phyloP scores from a whole-genome alignment of 2,329 filamentous ascomycete genomes.

The Nemania abortiva region DNA sequence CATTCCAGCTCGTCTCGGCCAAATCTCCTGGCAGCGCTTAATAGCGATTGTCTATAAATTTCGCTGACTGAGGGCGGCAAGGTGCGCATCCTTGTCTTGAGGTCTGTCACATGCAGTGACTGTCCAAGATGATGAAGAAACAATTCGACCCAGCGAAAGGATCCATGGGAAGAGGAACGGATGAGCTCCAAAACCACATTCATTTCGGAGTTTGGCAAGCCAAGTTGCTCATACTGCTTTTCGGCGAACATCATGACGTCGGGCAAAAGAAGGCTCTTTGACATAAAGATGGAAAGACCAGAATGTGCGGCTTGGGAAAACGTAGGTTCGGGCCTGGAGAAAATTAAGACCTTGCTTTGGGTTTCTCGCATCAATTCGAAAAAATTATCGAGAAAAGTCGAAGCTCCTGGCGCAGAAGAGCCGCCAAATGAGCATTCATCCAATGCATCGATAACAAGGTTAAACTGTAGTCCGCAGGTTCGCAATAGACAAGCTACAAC shows the following conservation, averaged over 20 bases:
- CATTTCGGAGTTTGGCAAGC: not conserved
- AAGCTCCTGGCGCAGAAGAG: not conserved
- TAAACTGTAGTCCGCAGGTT: not conserved
- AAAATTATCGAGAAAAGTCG: not conserved
- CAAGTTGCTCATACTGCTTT: not conserved
- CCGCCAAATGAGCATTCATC: constrained; percentile 5
- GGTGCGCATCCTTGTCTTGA: not conserved
- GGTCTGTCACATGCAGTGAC: not conserved
- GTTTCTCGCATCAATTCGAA: not conserved
- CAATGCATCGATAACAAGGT: constrained; percentile 6
- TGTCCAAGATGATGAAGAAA: constrained; percentile 6
- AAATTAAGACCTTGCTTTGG: not conserved
- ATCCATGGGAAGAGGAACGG: constrained; percentile 3
- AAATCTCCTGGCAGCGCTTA: not conserved
- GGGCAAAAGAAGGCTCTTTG: not conserved
- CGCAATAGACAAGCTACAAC: constrained; percentile 1
- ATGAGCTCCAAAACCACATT: not conserved
- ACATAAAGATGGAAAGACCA: constrained; percentile 1
- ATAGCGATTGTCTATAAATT: not conserved
- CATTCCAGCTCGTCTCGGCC: not conserved
- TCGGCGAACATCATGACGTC: constrained; percentile 5
- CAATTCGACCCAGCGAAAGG: constrained; percentile 6
- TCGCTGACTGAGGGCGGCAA: constrained; percentile 1
- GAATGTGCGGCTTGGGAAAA: not conserved
- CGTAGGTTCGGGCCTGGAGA: not conserved